These are phyloP conservation scores for Craspedostauros australis DNA, from an alignment of 108 stramenopile genomes.

Conservation along the genomic window DNA sequence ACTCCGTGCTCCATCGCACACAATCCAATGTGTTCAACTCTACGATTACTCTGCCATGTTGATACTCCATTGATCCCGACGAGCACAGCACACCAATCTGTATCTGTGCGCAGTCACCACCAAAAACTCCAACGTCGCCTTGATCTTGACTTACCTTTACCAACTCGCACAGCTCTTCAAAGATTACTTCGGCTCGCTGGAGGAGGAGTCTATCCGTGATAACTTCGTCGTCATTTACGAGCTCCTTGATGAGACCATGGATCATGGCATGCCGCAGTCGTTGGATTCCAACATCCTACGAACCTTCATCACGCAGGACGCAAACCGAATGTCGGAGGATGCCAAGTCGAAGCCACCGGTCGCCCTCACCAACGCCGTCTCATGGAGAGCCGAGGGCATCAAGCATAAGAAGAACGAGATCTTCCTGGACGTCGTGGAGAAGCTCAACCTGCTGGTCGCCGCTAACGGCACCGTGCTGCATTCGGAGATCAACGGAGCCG, in stretches of 20 bases:
- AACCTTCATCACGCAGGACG: constrained; percentile 92
- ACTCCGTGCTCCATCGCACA: too few species aligned
- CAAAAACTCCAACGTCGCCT: constrained; percentile 94
- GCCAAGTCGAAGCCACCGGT: constrained; percentile 86
- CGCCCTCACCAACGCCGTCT: constrained; percentile 96
- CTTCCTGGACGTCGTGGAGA: constrained; percentile 99
- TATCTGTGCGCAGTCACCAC: constrained; percentile 94
- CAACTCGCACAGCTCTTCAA: constrained; percentile 88
- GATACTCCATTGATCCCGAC: too few species aligned
- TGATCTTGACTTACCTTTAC: constrained; percentile 90
- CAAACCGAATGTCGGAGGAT: constrained; percentile 88
- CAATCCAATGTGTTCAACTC: too few species aligned
- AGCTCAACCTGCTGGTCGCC: constrained; percentile 95
- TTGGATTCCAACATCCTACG: constrained; percentile 84
- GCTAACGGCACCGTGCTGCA: constrained; percentile 95
- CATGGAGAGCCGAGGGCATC: constrained; percentile 98
- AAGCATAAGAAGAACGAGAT: constrained; percentile 99
- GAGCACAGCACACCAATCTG: constrained; percentile 88
- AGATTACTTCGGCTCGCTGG: constrained; percentile 96
- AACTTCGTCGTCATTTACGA: constrained; percentile 99
- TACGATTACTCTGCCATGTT: too few species aligned
- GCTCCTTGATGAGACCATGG: constrained; percentile 98
- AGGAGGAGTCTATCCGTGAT: constrained; percentile 98
- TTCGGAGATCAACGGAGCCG: constrained; percentile 84
- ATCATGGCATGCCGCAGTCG: constrained; percentile 96